Percentiles rank a stretch among this genome's conserved stretches.
phyloP scores from a whole-genome alignment of 2,329 filamentous ascomycete species.

The Fusarium subglutinans region DNA sequence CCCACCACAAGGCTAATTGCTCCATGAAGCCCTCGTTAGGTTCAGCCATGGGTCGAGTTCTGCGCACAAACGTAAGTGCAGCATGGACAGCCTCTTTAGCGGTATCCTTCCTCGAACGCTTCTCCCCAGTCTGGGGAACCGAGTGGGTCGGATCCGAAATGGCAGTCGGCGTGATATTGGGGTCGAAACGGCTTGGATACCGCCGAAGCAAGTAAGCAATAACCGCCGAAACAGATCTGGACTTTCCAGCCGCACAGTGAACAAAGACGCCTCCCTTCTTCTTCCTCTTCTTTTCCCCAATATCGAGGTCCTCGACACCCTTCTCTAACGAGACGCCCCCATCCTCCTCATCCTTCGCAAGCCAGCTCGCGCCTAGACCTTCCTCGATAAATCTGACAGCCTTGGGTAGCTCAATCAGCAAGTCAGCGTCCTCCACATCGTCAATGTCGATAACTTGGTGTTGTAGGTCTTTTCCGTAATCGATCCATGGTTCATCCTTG shows the following conservation, averaged over 20 bases:
- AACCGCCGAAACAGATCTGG: constrained; percentile 84
- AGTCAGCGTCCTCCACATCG: constrained; percentile 88
- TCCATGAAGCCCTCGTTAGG: constrained; percentile 93
- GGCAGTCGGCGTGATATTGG: constrained; percentile 46
- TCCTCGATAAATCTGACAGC: constrained; percentile 86
- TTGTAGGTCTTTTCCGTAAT: constrained; percentile 66
- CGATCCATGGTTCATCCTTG: constrained; percentile 59
- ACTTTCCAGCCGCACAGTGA: constrained; percentile 93
- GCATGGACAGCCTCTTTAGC: constrained; percentile 59
- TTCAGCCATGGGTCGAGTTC: constrained; percentile 80
- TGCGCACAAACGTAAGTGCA: constrained; percentile 75
- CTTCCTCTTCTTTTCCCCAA: constrained; percentile 26
- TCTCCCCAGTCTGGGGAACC: constrained; percentile 11
- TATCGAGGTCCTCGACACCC: constrained; percentile 21
- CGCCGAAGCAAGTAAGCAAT: constrained; percentile 86
- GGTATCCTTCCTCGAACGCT: constrained; percentile 46
- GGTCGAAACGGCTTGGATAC: constrained; percentile 63
- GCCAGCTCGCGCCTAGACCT: constrained; percentile 60
- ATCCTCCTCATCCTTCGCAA: constrained; percentile 19
- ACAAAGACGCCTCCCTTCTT: constrained; percentile 60
- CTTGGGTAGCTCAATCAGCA: constrained; percentile 80
- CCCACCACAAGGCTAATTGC: constrained; percentile 86
- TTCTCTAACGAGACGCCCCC: constrained; percentile 35
- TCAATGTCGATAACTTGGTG: constrained; percentile 87
- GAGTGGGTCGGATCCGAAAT: constrained; percentile 30